Evolutionary conservation across 2,329 filamentous ascomycete species (phyloP), one percentile per base, ranked within the genome.

Genomic region (Lecanicillium sp.): DNA sequence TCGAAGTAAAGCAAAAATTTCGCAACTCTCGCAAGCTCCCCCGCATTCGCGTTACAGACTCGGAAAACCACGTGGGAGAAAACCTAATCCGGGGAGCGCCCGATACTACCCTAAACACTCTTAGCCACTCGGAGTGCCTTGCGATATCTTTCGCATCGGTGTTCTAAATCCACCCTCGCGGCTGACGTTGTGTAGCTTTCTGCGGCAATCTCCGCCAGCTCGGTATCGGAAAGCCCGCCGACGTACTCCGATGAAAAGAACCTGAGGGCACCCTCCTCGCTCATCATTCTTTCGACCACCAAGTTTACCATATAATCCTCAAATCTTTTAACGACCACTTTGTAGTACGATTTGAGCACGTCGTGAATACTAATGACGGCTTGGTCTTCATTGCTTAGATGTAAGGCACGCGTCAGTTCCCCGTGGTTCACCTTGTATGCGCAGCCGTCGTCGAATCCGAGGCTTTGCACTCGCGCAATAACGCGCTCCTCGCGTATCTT

Each of bases 361-460:
- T 39, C 29, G 22, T 39, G 29, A 12, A 39, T 31, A n/a, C 33
- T 22, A 20, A 33, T 27, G 18, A 31, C 29, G 19, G 36, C 30
- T 32, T 39, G 29, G 11, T 39, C 36, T 12, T 39, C 29, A 13
- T 39, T 39, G 17, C 36, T 39, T 15, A 31, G 15, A 20, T 33
- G 34, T 15, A 36, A 18, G 13, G 25, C 25, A 28, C 15, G 20
- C 15, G 3, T 36, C 22, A 28, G 22, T 29, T 11, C 17, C 8
- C 2, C 10, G 5, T n/a, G 17, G 22, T 13, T 17, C 3, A 19
- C 29, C 22, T 3, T 15, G n/a, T 14, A 20, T 17, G 25, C 20
- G 6, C 7, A 20, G 9, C 34, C 25, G 29, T 36, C 34, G 15
- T 36, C 5, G 9, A 36, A 14, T n/a, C 13, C 20, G n/a, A 36